Evolutionary conservation across 2,329 filamentous ascomycete genomes (phyloP).

Genomic region (Tolypocladium paradoxum): DNA sequence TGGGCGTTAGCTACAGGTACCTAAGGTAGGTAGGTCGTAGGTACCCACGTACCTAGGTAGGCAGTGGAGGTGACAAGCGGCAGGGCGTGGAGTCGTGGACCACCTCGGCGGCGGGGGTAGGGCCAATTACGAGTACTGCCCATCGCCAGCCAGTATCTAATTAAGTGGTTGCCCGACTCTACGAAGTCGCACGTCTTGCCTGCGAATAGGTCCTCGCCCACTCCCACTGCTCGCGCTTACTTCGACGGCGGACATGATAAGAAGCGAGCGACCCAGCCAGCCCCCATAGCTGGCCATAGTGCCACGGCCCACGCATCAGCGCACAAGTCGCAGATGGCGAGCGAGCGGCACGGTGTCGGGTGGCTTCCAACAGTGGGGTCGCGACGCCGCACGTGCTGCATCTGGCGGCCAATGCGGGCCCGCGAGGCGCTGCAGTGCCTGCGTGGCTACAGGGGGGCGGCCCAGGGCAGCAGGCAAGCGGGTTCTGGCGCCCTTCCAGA

Average conservation of each 20-base stretch:
- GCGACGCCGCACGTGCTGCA: neutral
- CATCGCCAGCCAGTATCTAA: too few relatives aligned
- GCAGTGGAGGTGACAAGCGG: neutral
- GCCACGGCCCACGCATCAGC: neutral
- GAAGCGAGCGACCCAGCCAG: too few relatives aligned
- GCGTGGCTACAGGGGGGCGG: neutral
- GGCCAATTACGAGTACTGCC: neutral
- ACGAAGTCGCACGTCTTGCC: too few relatives aligned
- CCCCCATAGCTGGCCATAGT: too few relatives aligned
- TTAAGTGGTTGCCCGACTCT: too few relatives aligned
- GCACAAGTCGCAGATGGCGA: neutral
- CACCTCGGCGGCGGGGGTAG: neutral
- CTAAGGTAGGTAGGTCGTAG: too few relatives aligned
- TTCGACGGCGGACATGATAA: neutral
- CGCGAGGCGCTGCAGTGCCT: neutral
- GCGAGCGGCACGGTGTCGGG: neutral
- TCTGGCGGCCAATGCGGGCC: neutral
- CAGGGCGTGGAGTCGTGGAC: neutral
- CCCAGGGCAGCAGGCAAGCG: neutral
- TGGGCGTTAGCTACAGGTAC: too few relatives aligned
- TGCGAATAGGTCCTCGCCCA: too few relatives aligned
- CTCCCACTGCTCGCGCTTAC: too few relatives aligned
- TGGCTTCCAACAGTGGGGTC: neutral
- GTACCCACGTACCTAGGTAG: too few relatives aligned
- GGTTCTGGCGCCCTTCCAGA: neutral